phyloP scores from a whole-genome alignment of 2,329 filamentous ascomycete species.

The Pleoardoris graminearum region DNA sequence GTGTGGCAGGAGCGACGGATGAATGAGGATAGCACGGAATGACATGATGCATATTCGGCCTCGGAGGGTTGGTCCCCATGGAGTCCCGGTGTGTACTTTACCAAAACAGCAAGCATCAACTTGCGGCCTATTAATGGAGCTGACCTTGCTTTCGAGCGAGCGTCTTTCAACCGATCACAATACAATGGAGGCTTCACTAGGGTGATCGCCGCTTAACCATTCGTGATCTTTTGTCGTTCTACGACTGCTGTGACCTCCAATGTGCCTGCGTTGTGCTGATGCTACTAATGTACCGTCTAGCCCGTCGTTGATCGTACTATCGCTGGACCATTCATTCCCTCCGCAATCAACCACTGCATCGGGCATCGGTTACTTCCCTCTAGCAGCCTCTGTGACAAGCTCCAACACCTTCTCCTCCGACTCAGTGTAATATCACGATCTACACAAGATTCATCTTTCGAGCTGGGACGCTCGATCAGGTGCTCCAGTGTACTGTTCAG shows the following conservation, averaged over 20 bases:
- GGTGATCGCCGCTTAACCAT: slow-evolving; percentile 64
- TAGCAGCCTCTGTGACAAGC: too few species aligned
- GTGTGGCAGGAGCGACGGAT: slow-evolving; percentile 42
- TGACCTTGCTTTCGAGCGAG: slow-evolving; percentile 43
- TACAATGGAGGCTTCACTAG: slow-evolving; percentile 63
- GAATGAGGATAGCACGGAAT: slow-evolving; percentile 32
- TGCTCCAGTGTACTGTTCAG: too few species aligned
- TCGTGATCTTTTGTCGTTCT: slow-evolving; percentile 48
- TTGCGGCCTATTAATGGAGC: slow-evolving; percentile 53
- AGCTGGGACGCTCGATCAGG: too few species aligned
- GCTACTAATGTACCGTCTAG: background rate
- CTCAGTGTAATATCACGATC: too few species aligned
- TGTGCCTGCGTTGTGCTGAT: slow-evolving; percentile 2
- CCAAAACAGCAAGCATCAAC: slow-evolving; percentile 46
- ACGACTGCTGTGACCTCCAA: slow-evolving; percentile 2
- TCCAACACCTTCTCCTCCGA: too few species aligned
- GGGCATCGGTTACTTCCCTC: too few species aligned
- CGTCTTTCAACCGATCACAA: slow-evolving; percentile 46
- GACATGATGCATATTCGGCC: slow-evolving; percentile 44
- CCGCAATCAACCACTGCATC: too few species aligned
- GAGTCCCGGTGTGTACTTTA: slow-evolving; percentile 48
- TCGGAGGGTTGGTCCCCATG: slow-evolving; percentile 43
- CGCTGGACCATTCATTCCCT: too few species aligned
- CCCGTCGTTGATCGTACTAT: too few species aligned
- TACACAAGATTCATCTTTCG: too few species aligned